Conservation (phyloP, 441 rosid genomes). For the Capsella rubella region DNA sequence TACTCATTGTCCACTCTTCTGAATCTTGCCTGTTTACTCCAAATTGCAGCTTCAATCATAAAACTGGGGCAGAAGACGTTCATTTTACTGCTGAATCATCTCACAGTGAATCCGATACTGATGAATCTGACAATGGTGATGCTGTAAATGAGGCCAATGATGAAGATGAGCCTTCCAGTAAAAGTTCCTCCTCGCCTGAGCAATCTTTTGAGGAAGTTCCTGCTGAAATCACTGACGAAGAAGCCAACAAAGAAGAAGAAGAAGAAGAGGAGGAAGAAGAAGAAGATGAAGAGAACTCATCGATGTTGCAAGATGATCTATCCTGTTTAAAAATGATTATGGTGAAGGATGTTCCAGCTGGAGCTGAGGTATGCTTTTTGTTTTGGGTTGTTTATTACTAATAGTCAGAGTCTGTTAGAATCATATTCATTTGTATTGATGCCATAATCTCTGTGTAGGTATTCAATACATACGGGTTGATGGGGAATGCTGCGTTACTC, state of each 20-base stretch:
- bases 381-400: neutral
- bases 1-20: slow-evolving; percentile 22
- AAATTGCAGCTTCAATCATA: slow-evolving; percentile 80
- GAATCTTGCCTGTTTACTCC: slow-evolving; percentile 13
- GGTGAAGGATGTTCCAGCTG: slow-evolving; percentile 76
- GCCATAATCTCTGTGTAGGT: slow-evolving; percentile 51
- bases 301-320: slow-evolving; percentile 60
- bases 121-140: slow-evolving; percentile 29
- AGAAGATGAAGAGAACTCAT: slow-evolving; percentile 45
- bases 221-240: slow-evolving; percentile 38
- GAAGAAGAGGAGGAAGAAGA: slow-evolving; percentile 36
- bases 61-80: slow-evolving; percentile 89
- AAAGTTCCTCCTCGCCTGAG: slow-evolving; percentile 38
- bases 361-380: slow-evolving; percentile 66
- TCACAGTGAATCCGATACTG: slow-evolving; percentile 52
- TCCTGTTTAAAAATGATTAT: slow-evolving; percentile 79
- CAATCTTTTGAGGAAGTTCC: slow-evolving; percentile 19
- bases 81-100: slow-evolving; percentile 64
- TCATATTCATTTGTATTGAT: slow-evolving; percentile 18
- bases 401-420: neutral
- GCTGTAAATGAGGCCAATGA: slow-evolving; percentile 26
- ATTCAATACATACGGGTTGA: slow-evolving; percentile 83
- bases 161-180: slow-evolving; percentile 45
- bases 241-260: slow-evolving; percentile 39
- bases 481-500: slow-evolving; percentile 92